Conservation (phyloP, 169 alveolate species). For the Plasmodium malariae region DNA sequence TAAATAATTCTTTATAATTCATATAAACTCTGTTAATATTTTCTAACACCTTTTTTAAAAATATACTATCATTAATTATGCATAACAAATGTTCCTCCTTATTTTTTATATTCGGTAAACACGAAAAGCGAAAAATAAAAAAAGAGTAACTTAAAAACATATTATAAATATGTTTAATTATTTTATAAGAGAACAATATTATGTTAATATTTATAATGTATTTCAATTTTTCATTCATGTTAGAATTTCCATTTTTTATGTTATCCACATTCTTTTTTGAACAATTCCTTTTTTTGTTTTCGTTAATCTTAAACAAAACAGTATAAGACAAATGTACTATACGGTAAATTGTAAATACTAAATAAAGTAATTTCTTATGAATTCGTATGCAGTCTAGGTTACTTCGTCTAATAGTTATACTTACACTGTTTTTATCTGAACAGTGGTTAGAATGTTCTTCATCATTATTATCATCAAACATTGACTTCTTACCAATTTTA, state of each 20-base stretch:
- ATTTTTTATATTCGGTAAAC: slow-evolving; percentile 22
- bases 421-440: slow-evolving; percentile 4
- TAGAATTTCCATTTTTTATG: background rate
- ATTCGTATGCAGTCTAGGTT: slow-evolving; percentile 44
- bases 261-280: background rate
- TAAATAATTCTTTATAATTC: slow-evolving; percentile 34
- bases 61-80: slow-evolving; percentile 42
- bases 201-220: slow-evolving; percentile 25
- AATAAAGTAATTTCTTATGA: slow-evolving; percentile 46
- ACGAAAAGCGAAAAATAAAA: slow-evolving; percentile 51
- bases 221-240: slow-evolving; percentile 16
- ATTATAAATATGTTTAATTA: slow-evolving; percentile 60
- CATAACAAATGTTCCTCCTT: slow-evolving; percentile 17
- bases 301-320: slow-evolving; percentile 24
- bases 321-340: slow-evolving; percentile 38
- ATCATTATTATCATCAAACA: background rate
- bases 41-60: slow-evolving; percentile 68
- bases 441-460: background rate
- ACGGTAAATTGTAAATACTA: slow-evolving; percentile 39
- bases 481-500: too few relatives aligned
- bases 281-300: background rate
- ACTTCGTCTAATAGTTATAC: slow-evolving; percentile 7
- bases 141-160: slow-evolving; percentile 68
- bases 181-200: slow-evolving; percentile 44
- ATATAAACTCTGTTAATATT: slow-evolving; percentile 31